Conservation (phyloP, 176 grass and related monocot species). For the Triticum timopheevii region DNA sequence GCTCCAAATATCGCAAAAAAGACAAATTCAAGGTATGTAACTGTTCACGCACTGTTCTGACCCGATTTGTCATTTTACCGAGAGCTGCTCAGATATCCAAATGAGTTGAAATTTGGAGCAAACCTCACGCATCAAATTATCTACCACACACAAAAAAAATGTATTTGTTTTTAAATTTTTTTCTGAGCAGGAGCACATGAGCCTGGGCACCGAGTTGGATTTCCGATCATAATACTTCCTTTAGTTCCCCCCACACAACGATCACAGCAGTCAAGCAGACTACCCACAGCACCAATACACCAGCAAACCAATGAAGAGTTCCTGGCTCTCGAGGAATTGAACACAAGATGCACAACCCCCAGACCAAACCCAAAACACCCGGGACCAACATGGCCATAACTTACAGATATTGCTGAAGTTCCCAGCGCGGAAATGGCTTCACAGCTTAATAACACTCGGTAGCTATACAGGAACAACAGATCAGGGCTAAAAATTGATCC, state of each 20-base stretch:
- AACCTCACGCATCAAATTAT: too few relatives aligned
- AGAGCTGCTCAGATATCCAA: too few relatives aligned
- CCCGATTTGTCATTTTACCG: too few relatives aligned
- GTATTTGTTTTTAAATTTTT: too few relatives aligned
- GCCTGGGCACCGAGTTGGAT: too few relatives aligned
- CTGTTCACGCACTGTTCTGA: too few relatives aligned
- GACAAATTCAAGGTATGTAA: too few relatives aligned
- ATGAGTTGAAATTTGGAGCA: too few relatives aligned
- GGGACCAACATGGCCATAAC: slow-evolving; percentile 11
- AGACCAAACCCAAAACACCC: not conserved
- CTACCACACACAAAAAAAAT: too few relatives aligned
- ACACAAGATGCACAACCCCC: not conserved
- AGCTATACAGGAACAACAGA: slow-evolving; percentile 38
- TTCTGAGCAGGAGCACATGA: too few relatives aligned
- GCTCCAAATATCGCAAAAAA: too few relatives aligned
- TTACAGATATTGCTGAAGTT: slow-evolving; percentile 6
- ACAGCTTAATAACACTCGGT: not conserved
- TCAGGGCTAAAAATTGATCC: not conserved
- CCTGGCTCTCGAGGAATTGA: not conserved
- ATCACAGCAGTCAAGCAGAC: not conserved
- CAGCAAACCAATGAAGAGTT: not conserved
- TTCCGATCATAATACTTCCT: not conserved
- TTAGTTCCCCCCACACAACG: not conserved
- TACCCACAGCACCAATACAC: not conserved
- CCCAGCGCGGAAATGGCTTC: not conserved